Conservation (phyloP, 257 asterid species). For the Fraxinus pennsylvanica region DNA sequence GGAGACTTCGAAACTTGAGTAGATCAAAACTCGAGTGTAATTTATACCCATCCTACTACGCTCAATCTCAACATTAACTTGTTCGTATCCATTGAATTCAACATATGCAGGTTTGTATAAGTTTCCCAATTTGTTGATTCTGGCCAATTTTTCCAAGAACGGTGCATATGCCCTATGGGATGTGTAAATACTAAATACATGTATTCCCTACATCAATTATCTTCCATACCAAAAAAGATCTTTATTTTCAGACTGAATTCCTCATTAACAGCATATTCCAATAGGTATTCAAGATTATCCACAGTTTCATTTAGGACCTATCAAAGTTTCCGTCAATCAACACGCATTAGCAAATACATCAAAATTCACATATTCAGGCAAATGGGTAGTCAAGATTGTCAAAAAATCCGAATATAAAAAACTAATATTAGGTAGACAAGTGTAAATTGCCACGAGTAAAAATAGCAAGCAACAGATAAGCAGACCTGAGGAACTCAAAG, state of each 20-base stretch:
- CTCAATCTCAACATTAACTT: neutral
- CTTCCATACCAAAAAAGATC: neutral
- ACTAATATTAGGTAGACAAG: neutral
- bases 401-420: neutral
- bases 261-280: constrained; percentile 8
- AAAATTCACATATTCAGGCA: constrained; percentile 3
- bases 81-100: neutral
- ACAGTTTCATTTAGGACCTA: neutral
- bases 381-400: neutral
- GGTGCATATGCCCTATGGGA: neutral
- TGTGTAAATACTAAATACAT: neutral
- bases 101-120: neutral
- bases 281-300: constrained; percentile 8
- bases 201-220: neutral
- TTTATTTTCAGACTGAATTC: neutral
- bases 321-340: neutral
- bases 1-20: constrained; percentile 3
- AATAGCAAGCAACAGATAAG: neutral
- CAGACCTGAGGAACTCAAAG: constrained; percentile 59
- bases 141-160: neutral
- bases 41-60: neutral
- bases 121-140: constrained; percentile 10
- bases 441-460: neutral
- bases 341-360: neutral
- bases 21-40: neutral